Conservation (phyloP, 2,329 filamentous ascomycete species). For the Cladophialophora yegresii region DNA sequence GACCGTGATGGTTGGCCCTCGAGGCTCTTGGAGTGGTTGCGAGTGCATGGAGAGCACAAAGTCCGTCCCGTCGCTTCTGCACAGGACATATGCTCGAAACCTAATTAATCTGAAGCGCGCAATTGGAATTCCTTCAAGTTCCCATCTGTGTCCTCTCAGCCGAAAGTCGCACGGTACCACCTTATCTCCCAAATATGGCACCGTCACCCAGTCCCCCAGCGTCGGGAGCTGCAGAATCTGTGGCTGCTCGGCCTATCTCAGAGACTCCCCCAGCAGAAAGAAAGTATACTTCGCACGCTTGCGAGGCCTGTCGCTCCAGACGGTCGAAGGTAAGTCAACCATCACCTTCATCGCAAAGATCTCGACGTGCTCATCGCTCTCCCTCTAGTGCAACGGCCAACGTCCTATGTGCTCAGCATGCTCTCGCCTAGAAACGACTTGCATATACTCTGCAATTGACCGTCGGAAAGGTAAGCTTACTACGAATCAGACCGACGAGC, state of each 20-base stretch:
- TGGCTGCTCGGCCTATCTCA: background rate
- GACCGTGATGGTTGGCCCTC: background rate
- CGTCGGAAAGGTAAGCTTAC: conserved; percentile 21
- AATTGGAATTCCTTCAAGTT: conserved; percentile 2
- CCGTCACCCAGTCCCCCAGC: background rate
- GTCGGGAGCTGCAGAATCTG: background rate
- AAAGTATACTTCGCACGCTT: conserved; percentile 23
- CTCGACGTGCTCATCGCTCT: background rate
- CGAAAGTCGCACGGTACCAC: background rate
- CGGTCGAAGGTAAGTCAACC: conserved; percentile 17
- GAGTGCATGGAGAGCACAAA: background rate
- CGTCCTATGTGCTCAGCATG: conserved; percentile 19
- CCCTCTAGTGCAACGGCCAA: conserved; percentile 19
- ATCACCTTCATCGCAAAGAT: background rate
- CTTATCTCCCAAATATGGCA: background rate
- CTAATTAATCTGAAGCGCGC: background rate
- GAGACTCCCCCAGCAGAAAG: conserved; percentile 8
- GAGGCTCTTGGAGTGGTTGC: background rate
- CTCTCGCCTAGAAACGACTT: conserved; percentile 7
- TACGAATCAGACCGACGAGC: conserved; percentile 16
- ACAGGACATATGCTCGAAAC: background rate
- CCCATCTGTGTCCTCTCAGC: background rate
- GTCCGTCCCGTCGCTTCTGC: background rate
- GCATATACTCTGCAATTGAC: conserved; percentile 16
- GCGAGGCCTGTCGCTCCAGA: conserved; percentile 18